Evolutionary conservation across 2,329 filamentous ascomycete genomes (phyloP).

Genomic region (Rhexocercosporidium sp.): DNA sequence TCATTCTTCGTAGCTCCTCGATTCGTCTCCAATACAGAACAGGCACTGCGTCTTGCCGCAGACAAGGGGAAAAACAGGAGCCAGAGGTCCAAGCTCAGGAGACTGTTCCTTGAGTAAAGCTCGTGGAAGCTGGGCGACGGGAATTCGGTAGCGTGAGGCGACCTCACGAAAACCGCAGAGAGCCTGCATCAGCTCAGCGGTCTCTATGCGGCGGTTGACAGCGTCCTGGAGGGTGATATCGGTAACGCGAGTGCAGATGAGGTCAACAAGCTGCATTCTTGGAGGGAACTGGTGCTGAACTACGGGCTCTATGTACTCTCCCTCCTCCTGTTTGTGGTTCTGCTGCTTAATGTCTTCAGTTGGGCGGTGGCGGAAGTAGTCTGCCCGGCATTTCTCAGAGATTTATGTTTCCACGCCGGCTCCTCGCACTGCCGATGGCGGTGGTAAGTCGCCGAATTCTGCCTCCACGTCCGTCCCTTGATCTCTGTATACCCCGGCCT

Average conservation of each 20-base stretch:
- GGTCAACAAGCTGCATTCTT: background rate
- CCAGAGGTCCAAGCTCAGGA: too few relatives aligned
- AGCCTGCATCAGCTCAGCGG: conserved; percentile 19
- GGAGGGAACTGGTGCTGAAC: background rate
- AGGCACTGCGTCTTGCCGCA: too few relatives aligned
- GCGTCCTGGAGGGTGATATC: background rate
- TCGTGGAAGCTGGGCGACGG: background rate
- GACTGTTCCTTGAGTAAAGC: conserved; percentile 23
- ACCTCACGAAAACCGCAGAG: background rate
- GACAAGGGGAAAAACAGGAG: conserved; percentile 9
- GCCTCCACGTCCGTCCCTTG: background rate
- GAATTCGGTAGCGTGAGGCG: background rate
- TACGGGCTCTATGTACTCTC: background rate
- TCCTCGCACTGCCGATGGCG: background rate
- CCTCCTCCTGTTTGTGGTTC: background rate
- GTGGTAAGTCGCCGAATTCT: background rate
- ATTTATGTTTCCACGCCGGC: background rate
- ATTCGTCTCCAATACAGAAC: too few relatives aligned
- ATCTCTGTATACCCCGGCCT: background rate
- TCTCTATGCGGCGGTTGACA: conserved; percentile 15
- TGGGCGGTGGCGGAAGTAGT: background rate
- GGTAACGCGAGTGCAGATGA: background rate
- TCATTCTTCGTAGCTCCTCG: too few relatives aligned
- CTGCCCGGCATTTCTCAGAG: background rate
- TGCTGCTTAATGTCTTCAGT: background rate